phyloP scores from a whole-genome alignment of 2,329 filamentous ascomycete genomes.

The Leptographium radiaticola region DNA sequence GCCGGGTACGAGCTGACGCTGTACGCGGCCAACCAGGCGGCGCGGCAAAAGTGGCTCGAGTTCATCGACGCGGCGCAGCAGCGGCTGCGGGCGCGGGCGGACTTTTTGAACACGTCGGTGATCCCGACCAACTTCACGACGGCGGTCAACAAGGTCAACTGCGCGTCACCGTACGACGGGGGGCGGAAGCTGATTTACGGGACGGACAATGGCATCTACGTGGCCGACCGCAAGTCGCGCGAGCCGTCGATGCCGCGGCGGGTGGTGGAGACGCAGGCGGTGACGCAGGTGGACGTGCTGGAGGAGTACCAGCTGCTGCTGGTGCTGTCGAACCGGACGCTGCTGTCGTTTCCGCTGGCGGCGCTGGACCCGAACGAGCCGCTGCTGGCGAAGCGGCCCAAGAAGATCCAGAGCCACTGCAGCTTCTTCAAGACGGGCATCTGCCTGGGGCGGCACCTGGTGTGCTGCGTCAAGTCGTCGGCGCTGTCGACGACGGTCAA shows the following conservation, averaged over 20 bases:
- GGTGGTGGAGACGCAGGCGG: slow-evolving; percentile 72
- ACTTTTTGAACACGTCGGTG: slow-evolving; percentile 70
- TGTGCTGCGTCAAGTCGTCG: slow-evolving; percentile 92
- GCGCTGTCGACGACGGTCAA: slow-evolving; percentile 93
- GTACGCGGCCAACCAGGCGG: slow-evolving; percentile 73
- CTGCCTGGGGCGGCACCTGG: slow-evolving; percentile 83
- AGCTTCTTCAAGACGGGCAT: slow-evolving; percentile 98
- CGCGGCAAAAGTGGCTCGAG: slow-evolving; percentile 93
- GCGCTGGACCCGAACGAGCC: slow-evolving; percentile 77
- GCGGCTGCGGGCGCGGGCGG: slow-evolving; percentile 71
- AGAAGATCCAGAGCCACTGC: slow-evolving; percentile 94
- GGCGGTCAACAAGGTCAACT: slow-evolving; percentile 73
- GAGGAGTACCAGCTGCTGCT: slow-evolving; percentile 90
- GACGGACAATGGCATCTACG: slow-evolving; percentile 85
- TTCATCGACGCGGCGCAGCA: slow-evolving; percentile 85
- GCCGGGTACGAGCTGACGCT: slow-evolving; percentile 88
- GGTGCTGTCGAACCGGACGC: slow-evolving; percentile 83
- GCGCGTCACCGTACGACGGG: slow-evolving; percentile 87
- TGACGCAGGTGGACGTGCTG: slow-evolving; percentile 90
- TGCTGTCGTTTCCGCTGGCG: slow-evolving; percentile 78
- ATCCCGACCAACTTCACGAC: slow-evolving; percentile 49
- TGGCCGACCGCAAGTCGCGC: slow-evolving; percentile 82
- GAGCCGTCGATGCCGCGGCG: slow-evolving; percentile 65
- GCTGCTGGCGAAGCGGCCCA: slow-evolving; percentile 68
- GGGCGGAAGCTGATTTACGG: slow-evolving; percentile 89